Conservation (phyloP, 2,329 filamentous ascomycete species). For the Tolypocladium endophyticum region DNA sequence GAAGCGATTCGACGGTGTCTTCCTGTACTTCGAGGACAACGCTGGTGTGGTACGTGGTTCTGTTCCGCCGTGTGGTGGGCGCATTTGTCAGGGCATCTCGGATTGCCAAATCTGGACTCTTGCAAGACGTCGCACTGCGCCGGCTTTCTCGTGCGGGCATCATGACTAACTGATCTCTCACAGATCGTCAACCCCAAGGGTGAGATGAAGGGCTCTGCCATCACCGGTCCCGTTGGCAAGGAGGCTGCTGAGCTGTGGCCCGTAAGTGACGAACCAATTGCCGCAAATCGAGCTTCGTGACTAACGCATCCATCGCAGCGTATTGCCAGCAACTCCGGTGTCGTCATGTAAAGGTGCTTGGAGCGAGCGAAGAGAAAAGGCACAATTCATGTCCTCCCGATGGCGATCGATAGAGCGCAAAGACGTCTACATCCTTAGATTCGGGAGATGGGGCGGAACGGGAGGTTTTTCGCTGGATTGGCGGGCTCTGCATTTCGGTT, state of each 20-base stretch:
- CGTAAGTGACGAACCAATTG: conserved; percentile 43
- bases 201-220: conserved; percentile 99
- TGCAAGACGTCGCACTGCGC: not conserved
- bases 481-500: conserved; percentile 43
- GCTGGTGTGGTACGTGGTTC: conserved; percentile 78
- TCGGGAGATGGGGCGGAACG: not conserved
- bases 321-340: conserved; percentile 99
- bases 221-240: conserved; percentile 98
- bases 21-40: conserved; percentile 99
- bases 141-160: not conserved
- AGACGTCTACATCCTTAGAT: conserved; percentile 3
- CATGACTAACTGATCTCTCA: conserved; percentile 22
- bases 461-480: conserved; percentile 29
- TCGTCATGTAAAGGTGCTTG: conserved; percentile 81
- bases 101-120: not conserved
- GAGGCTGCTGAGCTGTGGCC: conserved; percentile 99
- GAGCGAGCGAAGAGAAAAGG: conserved; percentile 16
- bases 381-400: conserved; percentile 16
- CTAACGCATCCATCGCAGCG: conserved; percentile 46
- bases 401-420: conserved; percentile 23
- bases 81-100: not conserved
- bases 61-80: not conserved
- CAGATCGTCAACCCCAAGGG: conserved; percentile 99
- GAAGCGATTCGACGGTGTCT: conserved; percentile 97
- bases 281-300: not conserved